phyloP scores from a whole-genome alignment of 192 early-diverging fungal species.

The Backusella mclennaniae region DNA sequence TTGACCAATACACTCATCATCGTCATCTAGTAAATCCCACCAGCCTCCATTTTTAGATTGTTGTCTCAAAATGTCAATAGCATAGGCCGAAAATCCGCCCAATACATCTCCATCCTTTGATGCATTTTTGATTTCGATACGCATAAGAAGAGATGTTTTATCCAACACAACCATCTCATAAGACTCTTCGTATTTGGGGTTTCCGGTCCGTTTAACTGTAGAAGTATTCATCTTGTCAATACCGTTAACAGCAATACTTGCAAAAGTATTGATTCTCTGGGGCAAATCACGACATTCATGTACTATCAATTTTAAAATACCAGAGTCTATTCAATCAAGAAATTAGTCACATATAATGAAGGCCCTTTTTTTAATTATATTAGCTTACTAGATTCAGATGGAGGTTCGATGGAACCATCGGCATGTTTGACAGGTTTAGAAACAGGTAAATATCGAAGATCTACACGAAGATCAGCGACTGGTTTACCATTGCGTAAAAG shows the following conservation, averaged over 20 bases:
- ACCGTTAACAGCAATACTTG: conserved; percentile 49
- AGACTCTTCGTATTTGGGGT: conserved; percentile 70
- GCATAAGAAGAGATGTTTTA: conserved; percentile 50
- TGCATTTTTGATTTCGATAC: conserved; percentile 60
- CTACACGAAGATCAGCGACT: conserved; percentile 29
- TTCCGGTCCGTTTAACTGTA: conserved; percentile 59
- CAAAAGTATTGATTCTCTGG: conserved; percentile 42
- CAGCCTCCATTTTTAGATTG: conserved; percentile 27
- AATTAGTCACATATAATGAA: not conserved
- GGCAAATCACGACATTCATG: conserved; percentile 52
- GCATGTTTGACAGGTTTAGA: conserved; percentile 35
- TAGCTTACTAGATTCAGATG: conserved; percentile 51
- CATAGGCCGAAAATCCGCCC: conserved; percentile 30
- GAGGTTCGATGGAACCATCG: conserved; percentile 40
- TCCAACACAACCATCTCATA: conserved; percentile 73
- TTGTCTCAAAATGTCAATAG: conserved; percentile 34
- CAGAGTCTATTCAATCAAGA: conserved; percentile 42
- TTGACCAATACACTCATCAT: conserved; percentile 15
- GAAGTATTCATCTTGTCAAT: conserved; percentile 47
- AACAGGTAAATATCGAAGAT: conserved; percentile 41
- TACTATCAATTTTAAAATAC: conserved; percentile 56
- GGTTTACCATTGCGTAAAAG: conserved; percentile 35
- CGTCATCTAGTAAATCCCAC: conserved; percentile 22
- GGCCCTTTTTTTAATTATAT: not conserved
- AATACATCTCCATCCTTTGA: conserved; percentile 28